Evolutionary conservation across 2,329 filamentous ascomycete genomes (phyloP).

Genomic region (Colletotrichum incanum): DNA sequence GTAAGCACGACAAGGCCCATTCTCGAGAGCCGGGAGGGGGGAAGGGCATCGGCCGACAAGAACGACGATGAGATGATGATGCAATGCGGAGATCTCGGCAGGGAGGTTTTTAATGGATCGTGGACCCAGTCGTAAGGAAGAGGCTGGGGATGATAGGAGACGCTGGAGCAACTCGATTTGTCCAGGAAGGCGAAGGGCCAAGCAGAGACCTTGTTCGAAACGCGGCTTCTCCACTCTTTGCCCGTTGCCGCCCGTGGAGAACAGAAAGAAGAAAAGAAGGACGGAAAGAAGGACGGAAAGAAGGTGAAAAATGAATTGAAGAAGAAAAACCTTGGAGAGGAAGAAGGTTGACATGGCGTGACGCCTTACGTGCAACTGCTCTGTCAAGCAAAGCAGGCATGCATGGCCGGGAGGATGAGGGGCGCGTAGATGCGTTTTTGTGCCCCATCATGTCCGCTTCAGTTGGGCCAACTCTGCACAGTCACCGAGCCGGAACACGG

Average conservation of each 20-base stretch:
- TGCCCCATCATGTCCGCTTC: constrained; percentile 10
- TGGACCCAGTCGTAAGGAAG: constrained; percentile 21
- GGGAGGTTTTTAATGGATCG: constrained; percentile 14
- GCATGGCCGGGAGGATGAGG: background rate
- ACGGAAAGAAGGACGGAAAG: background rate
- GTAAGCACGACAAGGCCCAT: constrained; percentile 4
- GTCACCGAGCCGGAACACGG: background rate
- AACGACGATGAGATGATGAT: constrained; percentile 25
- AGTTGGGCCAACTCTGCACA: constrained; percentile 12
- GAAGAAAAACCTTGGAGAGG: background rate
- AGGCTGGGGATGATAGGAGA: constrained; percentile 26
- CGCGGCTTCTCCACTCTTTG: constrained; percentile 11
- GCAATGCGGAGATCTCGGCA: constrained; percentile 35
- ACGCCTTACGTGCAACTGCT: constrained; percentile 19
- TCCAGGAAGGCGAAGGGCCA: background rate
- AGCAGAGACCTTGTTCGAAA: background rate
- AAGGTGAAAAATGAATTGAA: too few species aligned
- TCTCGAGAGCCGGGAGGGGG: background rate
- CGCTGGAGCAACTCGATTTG: background rate
- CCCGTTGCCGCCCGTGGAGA: background rate
- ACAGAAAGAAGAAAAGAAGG: constrained; percentile 15
- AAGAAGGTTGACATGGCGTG: constrained; percentile 5
- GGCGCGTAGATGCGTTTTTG: background rate
- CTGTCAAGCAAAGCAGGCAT: constrained; percentile 11
- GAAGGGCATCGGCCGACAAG: background rate